These are phyloP conservation scores for Apophysomyces ossiformis DNA, from an alignment of 371 early-diverging fungal genomes.

Conservation along the genomic window DNA sequence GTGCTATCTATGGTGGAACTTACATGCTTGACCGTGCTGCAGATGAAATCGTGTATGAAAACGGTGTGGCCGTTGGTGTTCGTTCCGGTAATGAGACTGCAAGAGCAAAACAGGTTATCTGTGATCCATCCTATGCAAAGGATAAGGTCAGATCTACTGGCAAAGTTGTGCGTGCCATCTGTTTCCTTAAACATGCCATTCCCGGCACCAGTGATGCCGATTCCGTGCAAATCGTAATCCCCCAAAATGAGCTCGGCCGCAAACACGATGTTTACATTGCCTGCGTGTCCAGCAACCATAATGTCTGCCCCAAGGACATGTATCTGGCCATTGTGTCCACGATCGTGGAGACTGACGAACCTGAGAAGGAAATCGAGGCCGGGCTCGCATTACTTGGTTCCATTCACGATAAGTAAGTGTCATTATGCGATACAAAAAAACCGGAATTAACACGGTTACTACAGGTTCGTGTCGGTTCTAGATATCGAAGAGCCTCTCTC, in stretches of 20 bases:
- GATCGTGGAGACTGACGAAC: conserved; percentile 87
- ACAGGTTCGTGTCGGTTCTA: conserved; percentile 75
- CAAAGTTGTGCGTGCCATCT: conserved; percentile 94
- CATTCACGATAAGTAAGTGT: conserved; percentile 77
- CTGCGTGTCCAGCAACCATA: conserved; percentile 87
- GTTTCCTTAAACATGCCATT: conserved; percentile 91
- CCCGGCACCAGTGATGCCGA: conserved; percentile 91
- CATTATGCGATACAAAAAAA: background rate
- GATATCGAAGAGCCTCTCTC: conserved; percentile 87
- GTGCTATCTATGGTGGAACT: conserved; percentile 97
- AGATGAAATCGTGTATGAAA: conserved; percentile 83
- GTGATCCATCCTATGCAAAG: conserved; percentile 94
- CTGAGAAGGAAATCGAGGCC: conserved; percentile 86
- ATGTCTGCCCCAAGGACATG: conserved; percentile 87
- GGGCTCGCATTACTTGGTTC: conserved; percentile 91
- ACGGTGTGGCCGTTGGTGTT: conserved; percentile 88
- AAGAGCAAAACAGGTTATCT: conserved; percentile 86
- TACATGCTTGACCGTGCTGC: conserved; percentile 95
- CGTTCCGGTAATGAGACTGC: conserved; percentile 86
- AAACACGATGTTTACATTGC: conserved; percentile 96
- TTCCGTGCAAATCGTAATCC: conserved; percentile 96
- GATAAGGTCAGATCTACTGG: conserved; percentile 77
- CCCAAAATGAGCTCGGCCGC: conserved; percentile 94
- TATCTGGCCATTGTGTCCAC: conserved; percentile 96
- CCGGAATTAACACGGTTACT: background rate